Evolutionary conservation across 2,329 filamentous ascomycete species (phyloP), one percentile per base, ranked within the genome.

Genomic region (Claviceps citrina): DNA sequence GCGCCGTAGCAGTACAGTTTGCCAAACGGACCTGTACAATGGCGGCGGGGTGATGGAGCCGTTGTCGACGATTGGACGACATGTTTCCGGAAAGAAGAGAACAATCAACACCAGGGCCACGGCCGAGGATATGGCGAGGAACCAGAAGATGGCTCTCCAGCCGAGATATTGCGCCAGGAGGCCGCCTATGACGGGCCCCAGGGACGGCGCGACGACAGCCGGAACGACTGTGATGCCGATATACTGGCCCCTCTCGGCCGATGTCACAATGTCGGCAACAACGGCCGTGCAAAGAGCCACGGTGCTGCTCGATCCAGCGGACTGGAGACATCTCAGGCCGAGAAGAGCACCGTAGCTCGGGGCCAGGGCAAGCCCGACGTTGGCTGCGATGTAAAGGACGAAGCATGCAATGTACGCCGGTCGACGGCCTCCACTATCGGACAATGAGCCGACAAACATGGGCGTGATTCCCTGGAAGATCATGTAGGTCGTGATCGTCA

Each of bases 121-220:
- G 0, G 53, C 55, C 0, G 54, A 47, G 1, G 62, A 46, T 7
- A 78, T 75, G 9, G 65, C 57, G 10, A 79, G 54, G 40, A 77
- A 75, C 73, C 74, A 78, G 48, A 80, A 80, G 22, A 78, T 71
- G 25, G 64, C 60, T 25, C 67, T 60, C 75, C 76, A 80, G 1
- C 71, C 71, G 0, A 76, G 57, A 36, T 66, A 71, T 35, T 76
- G 61, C 4, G 64, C 62, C 2, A 81, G 58, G 1, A 76, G 45
- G 1, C 75, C 76, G 2, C 76, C 75, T 12, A 79, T 60, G 9
- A 78, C 63, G 0, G 78, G 76, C 0, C 71, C 67, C 3, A 71
- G 39, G 0, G 65, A 58, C 4, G 65, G 65, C 0, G 59, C 68
- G 1, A 79, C 50, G 0, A 76, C 63, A 0, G 58, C 52, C 2